A percentile compares a stretch with the other conserved stretches of the same genome.
Evolutionary conservation across 1,139 yeast species (phyloP).

Genomic region (Candida dubliniensis): DNA sequence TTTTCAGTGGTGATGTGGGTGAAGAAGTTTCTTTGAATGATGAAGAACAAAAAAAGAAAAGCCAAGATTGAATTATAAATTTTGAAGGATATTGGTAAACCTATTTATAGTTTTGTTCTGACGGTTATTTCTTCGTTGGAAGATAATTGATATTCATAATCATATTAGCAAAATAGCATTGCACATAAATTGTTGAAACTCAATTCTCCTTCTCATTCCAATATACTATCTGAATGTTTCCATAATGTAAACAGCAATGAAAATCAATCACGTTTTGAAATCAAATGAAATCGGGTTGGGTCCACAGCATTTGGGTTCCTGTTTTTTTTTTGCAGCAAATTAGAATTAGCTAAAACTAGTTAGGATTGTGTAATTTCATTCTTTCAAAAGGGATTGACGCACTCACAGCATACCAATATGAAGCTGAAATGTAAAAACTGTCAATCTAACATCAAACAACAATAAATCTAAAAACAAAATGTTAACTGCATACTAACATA

Average conservation of each 20-base stretch:
- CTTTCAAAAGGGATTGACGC: neutral
- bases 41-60: slow-evolving; percentile 2
- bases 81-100: neutral
- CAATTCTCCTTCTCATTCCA: no score
- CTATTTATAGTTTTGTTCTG: neutral
- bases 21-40: slow-evolving; percentile 1
- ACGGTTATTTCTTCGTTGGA: neutral
- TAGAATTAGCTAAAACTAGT: neutral
- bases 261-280: slow-evolving; percentile 1
- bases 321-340: slow-evolving; percentile 3
- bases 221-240: no score
- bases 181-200: no score
- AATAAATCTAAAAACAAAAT: no score
- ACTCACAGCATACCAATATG: slow-evolving; percentile 3
- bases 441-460: no score
- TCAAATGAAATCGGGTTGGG: neutral
- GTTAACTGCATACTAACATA: no score
- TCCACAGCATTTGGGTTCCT: neutral
- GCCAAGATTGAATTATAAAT: neutral
- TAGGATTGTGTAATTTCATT: neutral
- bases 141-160: no score
- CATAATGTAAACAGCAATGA: neutral
- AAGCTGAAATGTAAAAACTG: slow-evolving; percentile 2
- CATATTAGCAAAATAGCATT: no score
- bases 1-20: neutral